These are phyloP conservation scores for Plasmodium sp. DNA, from an alignment of 169 alveolate species.

Conservation along the genomic window DNA sequence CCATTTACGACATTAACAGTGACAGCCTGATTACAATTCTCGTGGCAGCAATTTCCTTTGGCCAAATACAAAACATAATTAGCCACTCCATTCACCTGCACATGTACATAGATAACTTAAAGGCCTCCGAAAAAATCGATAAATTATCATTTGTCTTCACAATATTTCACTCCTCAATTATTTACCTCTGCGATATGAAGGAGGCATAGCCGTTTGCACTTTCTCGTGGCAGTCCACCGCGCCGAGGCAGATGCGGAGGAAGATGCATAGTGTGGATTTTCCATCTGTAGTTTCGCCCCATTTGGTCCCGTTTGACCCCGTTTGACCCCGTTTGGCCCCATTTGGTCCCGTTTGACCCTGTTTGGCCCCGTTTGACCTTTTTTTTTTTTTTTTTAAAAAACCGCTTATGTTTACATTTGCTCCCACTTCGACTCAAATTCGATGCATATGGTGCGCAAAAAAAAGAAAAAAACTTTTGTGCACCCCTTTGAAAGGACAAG, in stretches of 20 bases:
- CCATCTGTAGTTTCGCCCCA: neutral
- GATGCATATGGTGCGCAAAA: neutral
- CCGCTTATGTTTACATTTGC: neutral
- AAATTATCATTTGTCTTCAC: conserved; percentile 71
- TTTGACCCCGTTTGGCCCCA: too few species aligned
- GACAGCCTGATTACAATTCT: conserved; percentile 53
- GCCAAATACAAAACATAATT: conserved; percentile 49
- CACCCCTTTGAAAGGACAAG: neutral
- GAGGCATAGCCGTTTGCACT: neutral
- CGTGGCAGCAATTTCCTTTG: conserved; percentile 56
- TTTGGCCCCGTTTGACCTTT: neutral
- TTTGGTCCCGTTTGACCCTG: neutral
- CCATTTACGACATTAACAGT: conserved; percentile 58
- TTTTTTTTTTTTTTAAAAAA: neutral
- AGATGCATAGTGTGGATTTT: neutral
- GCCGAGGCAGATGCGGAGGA: neutral
- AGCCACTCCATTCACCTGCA: conserved; percentile 73
- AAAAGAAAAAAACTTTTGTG: neutral
- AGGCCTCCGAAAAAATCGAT: conserved; percentile 65
- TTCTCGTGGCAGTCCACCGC: neutral
- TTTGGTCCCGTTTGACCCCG: neutral
- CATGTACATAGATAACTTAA: conserved; percentile 74
- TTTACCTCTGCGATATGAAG: conserved; percentile 71
- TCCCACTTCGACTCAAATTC: neutral
- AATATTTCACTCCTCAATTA: conserved; percentile 68